phyloP scores from a whole-genome alignment of 2,329 filamentous ascomycete genomes.

The Fusarium nygamai region DNA sequence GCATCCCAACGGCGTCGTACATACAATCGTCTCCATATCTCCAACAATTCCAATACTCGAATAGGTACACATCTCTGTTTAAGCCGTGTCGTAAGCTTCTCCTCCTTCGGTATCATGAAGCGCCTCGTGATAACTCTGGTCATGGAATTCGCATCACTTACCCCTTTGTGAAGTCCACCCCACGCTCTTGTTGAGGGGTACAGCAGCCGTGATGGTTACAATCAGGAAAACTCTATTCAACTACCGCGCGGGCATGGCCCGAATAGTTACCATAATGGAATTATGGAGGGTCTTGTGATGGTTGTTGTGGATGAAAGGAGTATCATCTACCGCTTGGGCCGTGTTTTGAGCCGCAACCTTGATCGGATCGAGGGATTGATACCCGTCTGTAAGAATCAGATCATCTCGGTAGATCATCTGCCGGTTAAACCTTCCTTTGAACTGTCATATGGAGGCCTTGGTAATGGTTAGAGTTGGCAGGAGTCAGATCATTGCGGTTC shows the following conservation, averaged over 20 bases:
- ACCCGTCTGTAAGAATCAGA: background rate
- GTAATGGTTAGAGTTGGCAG: background rate
- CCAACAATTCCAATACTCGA: background rate
- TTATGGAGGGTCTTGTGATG: background rate
- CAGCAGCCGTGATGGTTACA: background rate
- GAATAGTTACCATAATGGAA: background rate
- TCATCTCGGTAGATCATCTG: background rate
- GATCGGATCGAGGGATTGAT: no score
- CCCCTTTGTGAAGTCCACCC: background rate
- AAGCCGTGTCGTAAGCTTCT: background rate
- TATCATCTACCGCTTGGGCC: background rate
- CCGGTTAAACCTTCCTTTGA: background rate
- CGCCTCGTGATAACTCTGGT: no score
- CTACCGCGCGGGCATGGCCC: background rate
- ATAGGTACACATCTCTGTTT: background rate
- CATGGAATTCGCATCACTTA: background rate
- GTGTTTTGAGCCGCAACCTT: background rate
- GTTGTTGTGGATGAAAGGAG: background rate
- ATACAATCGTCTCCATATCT: no score
- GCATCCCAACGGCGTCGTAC: background rate
- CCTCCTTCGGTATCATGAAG: background rate
- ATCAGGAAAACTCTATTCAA: background rate
- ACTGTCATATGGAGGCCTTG: background rate
- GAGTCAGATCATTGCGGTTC: background rate
- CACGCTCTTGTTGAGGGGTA: background rate